Conservation (phyloP, 192 early-diverging fungal species). For the Rhizoclosmatium globosum region DNA sequence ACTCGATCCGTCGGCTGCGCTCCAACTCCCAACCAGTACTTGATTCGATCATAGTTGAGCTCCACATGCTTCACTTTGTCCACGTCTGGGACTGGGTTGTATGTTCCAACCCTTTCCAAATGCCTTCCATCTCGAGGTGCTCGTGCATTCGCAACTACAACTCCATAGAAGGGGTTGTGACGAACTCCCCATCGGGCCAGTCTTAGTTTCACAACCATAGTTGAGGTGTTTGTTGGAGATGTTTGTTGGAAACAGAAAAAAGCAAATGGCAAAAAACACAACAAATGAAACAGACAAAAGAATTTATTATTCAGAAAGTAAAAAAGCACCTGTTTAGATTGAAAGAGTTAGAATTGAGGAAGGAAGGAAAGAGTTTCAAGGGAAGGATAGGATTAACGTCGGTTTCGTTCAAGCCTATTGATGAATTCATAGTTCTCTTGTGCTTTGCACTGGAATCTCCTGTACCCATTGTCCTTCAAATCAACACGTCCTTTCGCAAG, state of each 20-base stretch:
- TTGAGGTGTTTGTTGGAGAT: background rate
- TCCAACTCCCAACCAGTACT: conserved; percentile 97
- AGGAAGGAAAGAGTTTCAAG: too few relatives aligned
- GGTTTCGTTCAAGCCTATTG: too few relatives aligned
- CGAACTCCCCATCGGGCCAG: conserved; percentile 90
- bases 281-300: too few relatives aligned
- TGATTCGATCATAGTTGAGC: conserved; percentile 86
- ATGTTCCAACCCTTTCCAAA: conserved; percentile 91
- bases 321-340: too few relatives aligned
- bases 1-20: conserved; percentile 95
- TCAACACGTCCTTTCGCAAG: too few relatives aligned
- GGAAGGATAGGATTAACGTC: too few relatives aligned
- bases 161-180: conserved; percentile 92
- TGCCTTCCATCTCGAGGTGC: conserved; percentile 86
- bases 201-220: conserved; percentile 67
- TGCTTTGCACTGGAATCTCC: too few relatives aligned
- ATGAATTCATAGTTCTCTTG: too few relatives aligned
- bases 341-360: too few relatives aligned
- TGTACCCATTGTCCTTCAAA: too few relatives aligned
- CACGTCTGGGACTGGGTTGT: conserved; percentile 79
- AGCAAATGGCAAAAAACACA: background rate
- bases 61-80: conserved; percentile 80
- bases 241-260: conserved; percentile 9
- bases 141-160: conserved; percentile 87
- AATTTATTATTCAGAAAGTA: too few relatives aligned